Base-by-base conservation (phyloP, 2,329 filamentous ascomycete genomes). In the Pleoardoris graminearum region DNA sequence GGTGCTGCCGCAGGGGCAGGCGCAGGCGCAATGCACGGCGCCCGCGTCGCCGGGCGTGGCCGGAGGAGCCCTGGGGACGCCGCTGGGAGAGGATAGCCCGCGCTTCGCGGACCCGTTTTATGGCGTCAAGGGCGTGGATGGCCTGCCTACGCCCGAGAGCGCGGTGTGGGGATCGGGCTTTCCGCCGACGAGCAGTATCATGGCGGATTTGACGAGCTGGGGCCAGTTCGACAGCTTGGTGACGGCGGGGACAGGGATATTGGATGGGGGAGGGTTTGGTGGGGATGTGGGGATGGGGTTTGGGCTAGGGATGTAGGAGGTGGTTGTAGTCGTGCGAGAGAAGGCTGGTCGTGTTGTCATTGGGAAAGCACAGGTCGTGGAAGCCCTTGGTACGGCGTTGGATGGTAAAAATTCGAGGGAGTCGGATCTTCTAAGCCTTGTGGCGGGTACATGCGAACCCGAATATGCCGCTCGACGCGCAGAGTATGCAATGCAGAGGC, bases 161-260 rank as follows among this genome's bases (percentile, higher is more conserved):
- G 55, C 61, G 1, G 59, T 62, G 21, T 70, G 62, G 48, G 58
- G 58, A 16, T 42, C 54, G 25, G 64, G 41, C 29, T 68, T 58
- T 42, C 29, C 63, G 48, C 55, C 57, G 25, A 65, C 54, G 10
- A 69, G 58, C 42, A 65, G 55, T 25, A 50, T 61, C 35, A 69
- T 71, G 65, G 66, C 69, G 11, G 69, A 73, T 50, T 47, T 73
- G 39, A 69, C 70, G 4, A 71, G 69, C 33, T 74, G 71, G 71
- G 69, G 69, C 3, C 69, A 72, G 41, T 74, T 74, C 43, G 70
- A 73, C 46, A 71, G 70, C 30, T 54, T 74, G 35, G 71, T 74
- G 0, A 72, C 69, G 10, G 64, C 67, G 7, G 68, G 69, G 1
- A 70, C 68, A 37, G 67, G 68, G 1, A 62, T 68, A 48, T 63